These are phyloP conservation scores for Ceratocystis eucalypticola DNA, from an alignment of 2,329 filamentous ascomycete species.

Conservation along the genomic window DNA sequence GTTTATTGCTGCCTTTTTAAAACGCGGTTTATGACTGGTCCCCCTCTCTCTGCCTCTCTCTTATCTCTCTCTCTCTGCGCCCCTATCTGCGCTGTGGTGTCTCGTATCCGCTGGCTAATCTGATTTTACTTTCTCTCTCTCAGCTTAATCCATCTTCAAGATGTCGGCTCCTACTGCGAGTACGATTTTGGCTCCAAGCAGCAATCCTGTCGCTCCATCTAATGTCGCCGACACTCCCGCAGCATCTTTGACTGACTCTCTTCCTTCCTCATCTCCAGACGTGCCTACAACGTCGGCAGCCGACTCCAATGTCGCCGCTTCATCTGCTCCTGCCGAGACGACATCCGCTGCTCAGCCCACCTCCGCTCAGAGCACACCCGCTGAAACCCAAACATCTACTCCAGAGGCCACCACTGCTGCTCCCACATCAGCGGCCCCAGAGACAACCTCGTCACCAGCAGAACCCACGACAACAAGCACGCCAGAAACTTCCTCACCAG, in stretches of 20 bases:
- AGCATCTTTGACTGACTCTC: slow-evolving; percentile 11
- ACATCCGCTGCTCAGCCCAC: slow-evolving; percentile 15
- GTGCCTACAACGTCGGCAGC: slow-evolving; percentile 10
- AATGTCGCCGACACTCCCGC: slow-evolving; percentile 8
- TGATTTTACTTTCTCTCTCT: neutral
- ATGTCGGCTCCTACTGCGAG: slow-evolving; percentile 13
- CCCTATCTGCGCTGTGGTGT: neutral
- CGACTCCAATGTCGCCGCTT: slow-evolving; percentile 5
- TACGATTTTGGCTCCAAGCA: slow-evolving; percentile 14
- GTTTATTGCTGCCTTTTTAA: neutral
- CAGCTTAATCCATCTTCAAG: slow-evolving; percentile 3
- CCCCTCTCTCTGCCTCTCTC: too few species aligned
- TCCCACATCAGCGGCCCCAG: slow-evolving; percentile 19
- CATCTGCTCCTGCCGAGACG: slow-evolving; percentile 14
- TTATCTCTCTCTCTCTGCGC: neutral
- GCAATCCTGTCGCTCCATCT: slow-evolving; percentile 14
- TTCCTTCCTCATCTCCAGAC: slow-evolving; percentile 2
- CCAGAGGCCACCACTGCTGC: neutral
- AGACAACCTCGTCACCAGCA: slow-evolving; percentile 9
- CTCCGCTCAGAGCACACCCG: slow-evolving; percentile 7
- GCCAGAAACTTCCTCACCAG: slow-evolving; percentile 9
- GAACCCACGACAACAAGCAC: slow-evolving; percentile 16
- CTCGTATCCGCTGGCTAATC: neutral
- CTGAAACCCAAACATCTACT: slow-evolving; percentile 20
- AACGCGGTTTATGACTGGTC: too few species aligned